Conservation (phyloP, 2,329 filamentous ascomycete genomes). For the Penicillium sp. region DNA sequence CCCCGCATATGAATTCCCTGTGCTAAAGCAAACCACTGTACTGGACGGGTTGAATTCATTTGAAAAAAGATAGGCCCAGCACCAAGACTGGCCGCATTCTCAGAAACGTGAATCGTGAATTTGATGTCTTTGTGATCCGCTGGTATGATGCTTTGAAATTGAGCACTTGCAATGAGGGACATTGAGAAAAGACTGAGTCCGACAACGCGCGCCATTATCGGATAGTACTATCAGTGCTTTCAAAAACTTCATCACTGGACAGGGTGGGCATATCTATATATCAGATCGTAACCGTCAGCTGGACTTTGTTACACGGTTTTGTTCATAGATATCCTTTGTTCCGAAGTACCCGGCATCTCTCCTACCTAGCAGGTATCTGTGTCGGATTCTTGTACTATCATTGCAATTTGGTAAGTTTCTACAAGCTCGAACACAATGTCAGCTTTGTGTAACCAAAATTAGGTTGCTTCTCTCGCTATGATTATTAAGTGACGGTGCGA, state of each 20-base stretch:
- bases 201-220: neutral
- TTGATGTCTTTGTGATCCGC: conserved; percentile 13
- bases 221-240: neutral
- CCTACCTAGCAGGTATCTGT: neutral
- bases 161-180: neutral
- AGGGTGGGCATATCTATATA: neutral
- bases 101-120: conserved; percentile 60
- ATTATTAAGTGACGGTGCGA: no score
- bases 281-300: neutral
- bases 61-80: conserved; percentile 63
- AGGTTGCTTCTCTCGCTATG: no score
- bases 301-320: neutral
- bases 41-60: conserved; percentile 56
- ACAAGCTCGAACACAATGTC: neutral
- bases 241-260: no score
- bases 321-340: no score
- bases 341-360: neutral
- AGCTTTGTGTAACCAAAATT: neutral
- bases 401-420: neutral
- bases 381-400: neutral
- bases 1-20: conserved; percentile 60
- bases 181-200: neutral
- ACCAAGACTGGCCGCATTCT: conserved; percentile 54
- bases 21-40: conserved; percentile 61
- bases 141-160: conserved; percentile 19